A percentile compares a stretch with the other conserved stretches of the same genome.
Conservation (phyloP, 164 flowering plant species). For the Malania oleifera region DNA sequence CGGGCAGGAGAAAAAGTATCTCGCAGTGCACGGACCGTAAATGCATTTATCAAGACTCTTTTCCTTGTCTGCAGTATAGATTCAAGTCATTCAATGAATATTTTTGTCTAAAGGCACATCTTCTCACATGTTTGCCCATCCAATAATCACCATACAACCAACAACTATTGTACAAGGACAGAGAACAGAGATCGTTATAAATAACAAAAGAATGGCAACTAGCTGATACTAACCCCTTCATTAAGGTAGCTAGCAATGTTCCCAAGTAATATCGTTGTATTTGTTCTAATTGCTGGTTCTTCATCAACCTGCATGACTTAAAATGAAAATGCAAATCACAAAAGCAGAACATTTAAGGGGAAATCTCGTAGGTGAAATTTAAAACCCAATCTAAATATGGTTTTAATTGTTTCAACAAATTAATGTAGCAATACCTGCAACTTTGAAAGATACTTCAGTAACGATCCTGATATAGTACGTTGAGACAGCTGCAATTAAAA, state of each 20-base stretch:
- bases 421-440: constrained; percentile 61
- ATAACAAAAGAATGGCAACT: neutral
- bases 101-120: neutral
- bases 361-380: neutral
- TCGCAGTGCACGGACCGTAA: constrained; percentile 95
- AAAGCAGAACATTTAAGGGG: constrained; percentile 2
- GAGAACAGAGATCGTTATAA: neutral
- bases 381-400: neutral
- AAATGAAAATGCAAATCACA: neutral
- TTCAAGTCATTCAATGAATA: constrained; percentile 11
- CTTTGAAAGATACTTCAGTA: constrained; percentile 91
- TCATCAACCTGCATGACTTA: constrained; percentile 80
- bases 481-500: constrained; percentile 76
- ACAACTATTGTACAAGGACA: neutral
- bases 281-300: constrained; percentile 96
- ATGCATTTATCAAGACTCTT: constrained; percentile 98
- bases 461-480: constrained; percentile 80
- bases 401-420: constrained; percentile 5
- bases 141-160: neutral
- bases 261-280: constrained; percentile 95
- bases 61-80: constrained; percentile 70
- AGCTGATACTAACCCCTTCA: constrained; percentile 79
- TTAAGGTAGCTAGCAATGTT: constrained; percentile 89
- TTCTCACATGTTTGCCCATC: neutral
- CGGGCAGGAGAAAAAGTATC: constrained; percentile 96